phyloP scores from a whole-genome alignment of 176 grass and related monocot genomes.

The Aegilops speltoides region DNA sequence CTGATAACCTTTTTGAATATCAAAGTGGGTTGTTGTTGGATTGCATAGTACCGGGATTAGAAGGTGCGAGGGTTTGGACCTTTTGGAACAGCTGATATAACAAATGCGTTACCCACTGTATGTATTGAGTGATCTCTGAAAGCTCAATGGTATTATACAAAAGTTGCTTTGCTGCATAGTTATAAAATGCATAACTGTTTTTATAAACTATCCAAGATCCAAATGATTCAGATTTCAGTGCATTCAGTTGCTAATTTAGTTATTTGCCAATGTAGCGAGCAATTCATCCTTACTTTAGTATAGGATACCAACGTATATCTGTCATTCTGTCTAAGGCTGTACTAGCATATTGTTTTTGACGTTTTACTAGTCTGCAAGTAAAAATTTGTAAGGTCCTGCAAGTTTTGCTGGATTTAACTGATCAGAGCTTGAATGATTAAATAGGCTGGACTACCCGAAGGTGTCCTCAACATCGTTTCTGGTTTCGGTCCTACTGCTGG shows the following conservation, averaged over 20 bases:
- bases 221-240: background rate
- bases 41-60: background rate
- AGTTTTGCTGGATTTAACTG: background rate
- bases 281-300: background rate
- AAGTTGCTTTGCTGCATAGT: background rate
- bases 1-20: background rate
- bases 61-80: background rate
- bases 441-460: slow-evolving; percentile 89
- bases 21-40: background rate
- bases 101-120: background rate
- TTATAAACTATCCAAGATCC: background rate
- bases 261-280: background rate
- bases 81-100: background rate
- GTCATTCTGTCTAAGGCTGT: background rate
- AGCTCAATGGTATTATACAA: background rate
- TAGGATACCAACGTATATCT: background rate
- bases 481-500: slow-evolving; percentile 95
- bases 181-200: background rate
- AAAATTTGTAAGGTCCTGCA: background rate
- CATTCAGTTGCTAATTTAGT: background rate
- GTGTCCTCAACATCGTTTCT: slow-evolving; percentile 80
- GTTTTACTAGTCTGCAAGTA: background rate
- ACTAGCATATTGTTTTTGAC: background rate
- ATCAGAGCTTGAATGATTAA: slow-evolving; percentile 7
- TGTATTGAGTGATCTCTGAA: background rate